Conservation (phyloP, 1,139 yeast species). For the Blastobotrys ciferrii region DNA sequence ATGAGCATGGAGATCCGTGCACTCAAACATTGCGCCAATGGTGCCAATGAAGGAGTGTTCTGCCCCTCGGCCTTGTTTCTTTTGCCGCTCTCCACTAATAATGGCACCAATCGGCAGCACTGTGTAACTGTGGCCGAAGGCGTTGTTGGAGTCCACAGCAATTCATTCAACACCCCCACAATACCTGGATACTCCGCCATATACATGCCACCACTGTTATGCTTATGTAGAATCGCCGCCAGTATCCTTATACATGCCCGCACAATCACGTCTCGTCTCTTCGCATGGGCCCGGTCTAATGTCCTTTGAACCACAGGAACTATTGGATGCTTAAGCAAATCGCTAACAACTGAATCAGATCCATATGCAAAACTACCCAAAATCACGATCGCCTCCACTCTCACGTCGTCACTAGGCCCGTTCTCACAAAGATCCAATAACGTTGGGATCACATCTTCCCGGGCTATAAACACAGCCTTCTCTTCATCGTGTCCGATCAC, state of each 20-base stretch:
- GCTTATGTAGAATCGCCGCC: conserved; percentile 24
- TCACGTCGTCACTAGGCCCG: conserved; percentile 23
- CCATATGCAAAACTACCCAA: conserved; percentile 37
- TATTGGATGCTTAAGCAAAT: conserved; percentile 26
- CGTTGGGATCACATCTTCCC: conserved; percentile 28
- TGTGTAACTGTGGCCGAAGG: conserved; percentile 12
- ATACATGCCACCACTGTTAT: not conserved
- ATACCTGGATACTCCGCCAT: conserved; percentile 11
- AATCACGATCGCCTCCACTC: conserved; percentile 33
- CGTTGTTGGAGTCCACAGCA: conserved; percentile 18
- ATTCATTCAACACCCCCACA: conserved; percentile 22
- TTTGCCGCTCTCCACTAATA: conserved; percentile 9
- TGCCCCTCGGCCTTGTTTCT: not conserved
- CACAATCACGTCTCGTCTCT: conserved; percentile 23
- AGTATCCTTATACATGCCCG: conserved; percentile 30
- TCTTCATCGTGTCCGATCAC: conserved; percentile 39
- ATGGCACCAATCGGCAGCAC: conserved; percentile 29
- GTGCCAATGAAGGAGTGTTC: conserved; percentile 5
- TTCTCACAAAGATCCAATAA: conserved; percentile 29
- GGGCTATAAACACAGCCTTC: conserved; percentile 25
- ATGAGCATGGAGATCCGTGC: conserved; percentile 22
- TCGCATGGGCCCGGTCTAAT: conserved; percentile 13
- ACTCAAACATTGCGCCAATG: conserved; percentile 20
- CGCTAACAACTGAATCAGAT: conserved; percentile 25
- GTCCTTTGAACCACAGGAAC: conserved; percentile 23